A percentile compares a stretch with the other conserved stretches of the same genome.
Evolutionary conservation across 345 rosid species (phyloP).

Genomic region (Salix udensis): DNA sequence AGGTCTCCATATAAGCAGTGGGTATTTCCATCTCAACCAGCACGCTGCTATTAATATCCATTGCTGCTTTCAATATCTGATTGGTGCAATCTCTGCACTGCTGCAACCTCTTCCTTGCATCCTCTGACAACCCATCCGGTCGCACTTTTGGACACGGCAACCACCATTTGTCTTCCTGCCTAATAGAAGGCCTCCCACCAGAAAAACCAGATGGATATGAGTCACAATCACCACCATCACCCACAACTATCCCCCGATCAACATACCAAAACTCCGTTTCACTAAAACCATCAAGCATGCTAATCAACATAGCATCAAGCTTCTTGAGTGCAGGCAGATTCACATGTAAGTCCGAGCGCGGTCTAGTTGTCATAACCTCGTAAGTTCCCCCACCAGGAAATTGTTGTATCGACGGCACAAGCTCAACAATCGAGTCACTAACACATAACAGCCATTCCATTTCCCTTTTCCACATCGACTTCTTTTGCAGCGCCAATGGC

Average conservation of each 20-base stretch:
- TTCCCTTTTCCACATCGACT: conserved; percentile 91
- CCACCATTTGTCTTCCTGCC: conserved; percentile 99
- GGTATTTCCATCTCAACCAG: conserved; percentile 96
- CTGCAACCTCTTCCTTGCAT: conserved; percentile 70
- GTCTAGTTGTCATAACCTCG: conserved; percentile 85
- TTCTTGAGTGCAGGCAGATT: conserved; percentile 96
- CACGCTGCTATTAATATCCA: conserved; percentile 90
- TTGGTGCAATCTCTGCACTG: conserved; percentile 83
- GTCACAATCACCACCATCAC: conserved; percentile 51
- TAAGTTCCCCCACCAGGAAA: conserved; percentile 91
- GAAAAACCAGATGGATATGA: conserved; percentile 42
- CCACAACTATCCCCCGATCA: conserved; percentile 75
- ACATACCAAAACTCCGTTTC: conserved; percentile 86
- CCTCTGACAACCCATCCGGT: conserved; percentile 68
- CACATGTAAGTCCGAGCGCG: conserved; percentile 80
- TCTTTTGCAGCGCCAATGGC: conserved; percentile 77
- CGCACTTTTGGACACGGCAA: conserved; percentile 83
- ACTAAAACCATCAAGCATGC: conserved; percentile 69
- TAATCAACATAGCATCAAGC: conserved; percentile 83
- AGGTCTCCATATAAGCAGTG: conserved; percentile 66
- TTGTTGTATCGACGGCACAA: conserved; percentile 84
- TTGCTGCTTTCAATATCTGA: conserved; percentile 93
- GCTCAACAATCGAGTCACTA: conserved; percentile 93
- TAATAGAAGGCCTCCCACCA: conserved; percentile 58
- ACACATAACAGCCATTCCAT: conserved; percentile 94